A percentile compares a stretch with the other conserved stretches of the same genome.
Evolutionary conservation across 345 rosid species (phyloP).

Genomic region (Rubroshorea leprosula): DNA sequence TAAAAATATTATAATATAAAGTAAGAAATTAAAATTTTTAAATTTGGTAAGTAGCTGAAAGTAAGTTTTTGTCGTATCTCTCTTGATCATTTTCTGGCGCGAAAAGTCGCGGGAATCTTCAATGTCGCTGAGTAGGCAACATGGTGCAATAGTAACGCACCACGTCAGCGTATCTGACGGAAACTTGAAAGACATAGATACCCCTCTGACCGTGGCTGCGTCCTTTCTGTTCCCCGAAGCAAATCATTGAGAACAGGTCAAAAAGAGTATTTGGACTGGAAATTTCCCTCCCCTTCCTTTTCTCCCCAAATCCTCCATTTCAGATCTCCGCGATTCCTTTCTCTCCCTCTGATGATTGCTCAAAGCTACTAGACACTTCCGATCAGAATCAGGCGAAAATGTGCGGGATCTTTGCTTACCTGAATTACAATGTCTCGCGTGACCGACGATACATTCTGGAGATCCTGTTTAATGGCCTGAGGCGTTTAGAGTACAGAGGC

Average conservation of each 20-base stretch:
- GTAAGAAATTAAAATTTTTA: no score
- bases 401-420: conserved; percentile 44
- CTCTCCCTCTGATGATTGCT: not conserved
- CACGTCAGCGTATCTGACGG: not conserved
- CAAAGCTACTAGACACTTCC: not conserved
- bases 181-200: not conserved
- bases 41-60: no score
- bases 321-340: not conserved
- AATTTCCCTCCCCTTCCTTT: not conserved
- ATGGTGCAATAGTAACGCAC: not conserved
- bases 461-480: conserved; percentile 37
- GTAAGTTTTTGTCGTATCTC: no score
- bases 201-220: not conserved
- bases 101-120: not conserved
- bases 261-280: no score
- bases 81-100: no score
- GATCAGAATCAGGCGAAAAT: conserved; percentile 13
- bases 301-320: not conserved
- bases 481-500: conserved; percentile 41
- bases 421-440: conserved; percentile 29
- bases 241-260: no score
- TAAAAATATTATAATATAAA: no score
- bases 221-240: not conserved
- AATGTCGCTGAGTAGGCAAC: not conserved
- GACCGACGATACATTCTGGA: conserved; percentile 36